These are phyloP conservation scores for Helichrysum umbraculigerum DNA, from an alignment of 129 eudicot species.

Conservation along the genomic window DNA sequence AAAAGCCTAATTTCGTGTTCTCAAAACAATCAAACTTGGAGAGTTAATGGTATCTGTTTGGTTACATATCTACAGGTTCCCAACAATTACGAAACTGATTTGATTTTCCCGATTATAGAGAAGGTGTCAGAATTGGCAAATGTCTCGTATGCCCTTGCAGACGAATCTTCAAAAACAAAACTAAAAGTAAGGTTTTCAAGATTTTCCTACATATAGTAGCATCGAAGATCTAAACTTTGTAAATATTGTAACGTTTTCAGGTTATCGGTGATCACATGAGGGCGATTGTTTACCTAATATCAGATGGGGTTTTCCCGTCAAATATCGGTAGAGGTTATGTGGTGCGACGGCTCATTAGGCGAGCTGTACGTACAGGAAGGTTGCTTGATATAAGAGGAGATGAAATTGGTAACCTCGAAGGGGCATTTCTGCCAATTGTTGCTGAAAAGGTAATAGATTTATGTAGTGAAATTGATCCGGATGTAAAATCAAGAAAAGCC, in stretches of 20 bases:
- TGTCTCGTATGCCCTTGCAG: slow-evolving; percentile 58
- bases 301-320: slow-evolving; percentile 91
- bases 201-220: slow-evolving; percentile 55
- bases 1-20: slow-evolving; percentile 1
- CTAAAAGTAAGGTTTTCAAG: slow-evolving; percentile 61
- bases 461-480: slow-evolving; percentile 66
- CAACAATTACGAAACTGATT: slow-evolving; percentile 85
- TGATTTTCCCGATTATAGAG: slow-evolving; percentile 87
- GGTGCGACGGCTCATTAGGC: slow-evolving; percentile 81
- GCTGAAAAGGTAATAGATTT: slow-evolving; percentile 79
- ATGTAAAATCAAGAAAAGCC: slow-evolving; percentile 49
- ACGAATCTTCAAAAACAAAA: slow-evolving; percentile 68
- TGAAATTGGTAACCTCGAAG: slow-evolving; percentile 64
- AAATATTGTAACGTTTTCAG: slow-evolving; percentile 38
- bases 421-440: slow-evolving; percentile 72
- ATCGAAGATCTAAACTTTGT: not conserved
- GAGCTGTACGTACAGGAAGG: slow-evolving; percentile 84
- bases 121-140: slow-evolving; percentile 82
- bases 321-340: slow-evolving; percentile 69
- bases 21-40: not conserved
- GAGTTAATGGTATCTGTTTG: not conserved
- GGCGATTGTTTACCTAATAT: slow-evolving; percentile 77
- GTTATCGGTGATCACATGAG: slow-evolving; percentile 98
- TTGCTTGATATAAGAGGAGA: slow-evolving; percentile 81
- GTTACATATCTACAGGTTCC: slow-evolving; percentile 66